A percentile compares a stretch with the other conserved stretches of the same genome.
Conservation (phyloP, 139 green algal species). For the Zygnema circumcarinatum region DNA sequence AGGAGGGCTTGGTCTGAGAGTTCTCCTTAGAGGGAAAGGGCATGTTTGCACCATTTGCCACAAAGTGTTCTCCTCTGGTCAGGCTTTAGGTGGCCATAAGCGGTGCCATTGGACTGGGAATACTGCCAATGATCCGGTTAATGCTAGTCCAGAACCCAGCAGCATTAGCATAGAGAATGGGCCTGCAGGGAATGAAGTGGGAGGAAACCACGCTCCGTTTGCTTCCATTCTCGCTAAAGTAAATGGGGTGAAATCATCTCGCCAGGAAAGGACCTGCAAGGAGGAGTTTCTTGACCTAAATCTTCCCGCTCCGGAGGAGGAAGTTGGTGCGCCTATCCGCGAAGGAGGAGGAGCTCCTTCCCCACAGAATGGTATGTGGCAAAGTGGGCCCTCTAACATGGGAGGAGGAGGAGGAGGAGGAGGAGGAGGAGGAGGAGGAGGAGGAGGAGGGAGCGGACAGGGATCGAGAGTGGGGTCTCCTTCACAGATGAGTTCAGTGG, state of each 20-base stretch:
- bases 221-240: no score
- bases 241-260: no score
- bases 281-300: background rate
- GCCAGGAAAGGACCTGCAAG: no score
- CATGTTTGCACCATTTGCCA: slow-evolving; percentile 13
- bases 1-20: no score
- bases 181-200: background rate
- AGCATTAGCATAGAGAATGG: background rate
- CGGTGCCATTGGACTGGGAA: slow-evolving; percentile 2
- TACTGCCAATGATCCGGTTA: background rate
- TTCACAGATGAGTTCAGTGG: background rate
- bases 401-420: background rate
- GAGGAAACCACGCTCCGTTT: no score
- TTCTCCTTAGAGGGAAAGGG: background rate
- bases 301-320: background rate
- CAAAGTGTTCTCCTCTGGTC: background rate
- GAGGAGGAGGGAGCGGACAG: background rate
- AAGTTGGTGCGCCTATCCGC: background rate
- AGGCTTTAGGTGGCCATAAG: slow-evolving; percentile 14
- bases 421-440: background rate
- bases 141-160: background rate
- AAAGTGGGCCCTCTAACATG: no score
- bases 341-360: background rate
- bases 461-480: background rate
- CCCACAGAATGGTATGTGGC: no score